phyloP scores from a whole-genome alignment of 805 yeast genomes.

The Brettanomyces anomalus region DNA sequence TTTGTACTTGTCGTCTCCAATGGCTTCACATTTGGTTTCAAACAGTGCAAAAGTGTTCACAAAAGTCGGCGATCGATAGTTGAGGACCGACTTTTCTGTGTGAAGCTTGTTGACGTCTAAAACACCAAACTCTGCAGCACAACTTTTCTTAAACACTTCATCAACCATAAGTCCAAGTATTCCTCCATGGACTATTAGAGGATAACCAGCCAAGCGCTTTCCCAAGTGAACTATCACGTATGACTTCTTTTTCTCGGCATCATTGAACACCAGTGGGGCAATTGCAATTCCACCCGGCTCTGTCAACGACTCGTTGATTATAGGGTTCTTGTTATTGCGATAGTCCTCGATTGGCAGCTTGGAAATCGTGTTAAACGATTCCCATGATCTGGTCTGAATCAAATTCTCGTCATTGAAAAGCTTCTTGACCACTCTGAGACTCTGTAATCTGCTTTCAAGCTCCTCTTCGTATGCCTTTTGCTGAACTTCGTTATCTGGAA shows the following conservation, averaged over 20 bases:
- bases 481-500: conserved; percentile 16
- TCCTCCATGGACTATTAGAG: conserved; percentile 85
- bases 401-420: conserved; percentile 31
- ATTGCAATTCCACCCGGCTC: conserved; percentile 76
- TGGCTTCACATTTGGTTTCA: background rate
- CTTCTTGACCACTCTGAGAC: conserved; percentile 42
- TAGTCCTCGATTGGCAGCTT: conserved; percentile 22
- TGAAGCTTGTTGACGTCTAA: conserved; percentile 29
- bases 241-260: conserved; percentile 45
- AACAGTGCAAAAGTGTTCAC: conserved; percentile 72
- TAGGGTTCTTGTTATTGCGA: conserved; percentile 14
- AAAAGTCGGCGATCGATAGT: conserved; percentile 63
- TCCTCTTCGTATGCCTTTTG: conserved; percentile 16
- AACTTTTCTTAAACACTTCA: conserved; percentile 48
- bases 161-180: conserved; percentile 72
- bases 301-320: conserved; percentile 32
- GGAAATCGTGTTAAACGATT: conserved; percentile 35
- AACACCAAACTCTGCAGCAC: conserved; percentile 18
- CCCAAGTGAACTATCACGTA: conserved; percentile 72
- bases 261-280: conserved; percentile 60
- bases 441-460: conserved; percentile 39
- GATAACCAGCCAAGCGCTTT: conserved; percentile 73
- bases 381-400: conserved; percentile 31
- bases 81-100: conserved; percentile 38
- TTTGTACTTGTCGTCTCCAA: background rate